phyloP scores from a whole-genome alignment of 305 asterid genomes.

The Petunia hybrid region DNA sequence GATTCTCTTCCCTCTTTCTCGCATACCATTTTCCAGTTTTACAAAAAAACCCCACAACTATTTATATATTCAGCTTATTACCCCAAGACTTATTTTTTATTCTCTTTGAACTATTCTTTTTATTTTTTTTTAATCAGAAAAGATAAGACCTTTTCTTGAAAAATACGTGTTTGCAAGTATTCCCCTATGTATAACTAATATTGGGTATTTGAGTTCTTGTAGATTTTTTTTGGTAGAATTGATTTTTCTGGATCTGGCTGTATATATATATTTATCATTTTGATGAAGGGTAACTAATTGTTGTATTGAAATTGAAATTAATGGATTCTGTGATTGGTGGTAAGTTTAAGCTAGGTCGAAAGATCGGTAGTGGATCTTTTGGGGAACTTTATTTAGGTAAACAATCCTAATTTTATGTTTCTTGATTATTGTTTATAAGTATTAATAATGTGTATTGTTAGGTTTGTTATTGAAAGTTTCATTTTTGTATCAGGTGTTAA shows the following conservation, averaged over 20 bases:
- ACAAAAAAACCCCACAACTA: not conserved
- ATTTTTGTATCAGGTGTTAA: conserved; percentile 59
- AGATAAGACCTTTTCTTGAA: not conserved
- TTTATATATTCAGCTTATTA: conserved; percentile 9
- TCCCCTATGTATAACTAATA: not conserved
- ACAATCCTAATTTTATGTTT: conserved; percentile 7
- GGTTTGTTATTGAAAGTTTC: conserved; percentile 12
- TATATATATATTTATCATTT: not conserved
- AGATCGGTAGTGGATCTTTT: conserved; percentile 95
- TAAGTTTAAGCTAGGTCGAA: conserved; percentile 85
- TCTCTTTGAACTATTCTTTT: not conserved
- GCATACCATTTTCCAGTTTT: conserved; percentile 14
- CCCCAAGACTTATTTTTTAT: not conserved
- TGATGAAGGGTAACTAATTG: not conserved
- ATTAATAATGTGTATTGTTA: not conserved
- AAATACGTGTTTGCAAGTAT: conserved; percentile 26
- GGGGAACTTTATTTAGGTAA: conserved; percentile 93
- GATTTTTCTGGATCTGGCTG: conserved; percentile 1
- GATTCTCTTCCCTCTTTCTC: not conserved
- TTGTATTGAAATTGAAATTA: conserved; percentile 29
- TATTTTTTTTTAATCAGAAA: not conserved
- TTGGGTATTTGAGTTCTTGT: not conserved
- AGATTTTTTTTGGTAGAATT: not conserved
- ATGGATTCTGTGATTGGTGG: conserved; percentile 90
- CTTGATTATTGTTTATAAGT: conserved; percentile 4